Conservation (phyloP, 176 grass and related monocot species). For the Avena insularis region DNA sequence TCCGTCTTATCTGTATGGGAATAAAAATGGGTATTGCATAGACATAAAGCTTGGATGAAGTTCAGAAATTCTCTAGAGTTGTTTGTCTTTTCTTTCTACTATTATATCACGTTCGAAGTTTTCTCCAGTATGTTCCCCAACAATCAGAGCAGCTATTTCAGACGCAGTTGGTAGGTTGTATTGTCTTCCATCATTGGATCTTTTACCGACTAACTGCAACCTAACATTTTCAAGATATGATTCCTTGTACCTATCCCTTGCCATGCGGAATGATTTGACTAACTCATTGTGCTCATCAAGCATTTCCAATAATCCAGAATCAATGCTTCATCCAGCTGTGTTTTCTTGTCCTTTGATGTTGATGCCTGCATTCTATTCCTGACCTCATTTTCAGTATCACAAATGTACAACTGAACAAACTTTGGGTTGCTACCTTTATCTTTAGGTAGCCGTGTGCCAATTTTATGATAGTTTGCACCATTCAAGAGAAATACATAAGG, state of each 20-base stretch:
- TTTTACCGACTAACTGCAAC: background rate
- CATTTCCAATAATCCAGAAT: no score
- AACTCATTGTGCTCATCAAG: no score
- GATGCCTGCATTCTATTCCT: slow-evolving; percentile 10
- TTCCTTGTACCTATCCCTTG: background rate
- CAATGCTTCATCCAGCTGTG: no score
- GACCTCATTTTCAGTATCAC: slow-evolving; percentile 40
- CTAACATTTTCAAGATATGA: slow-evolving; percentile 7
- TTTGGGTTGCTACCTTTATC: background rate
- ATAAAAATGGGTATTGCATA: slow-evolving; percentile 42
- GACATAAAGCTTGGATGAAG: slow-evolving; percentile 42
- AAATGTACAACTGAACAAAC: slow-evolving; percentile 30
- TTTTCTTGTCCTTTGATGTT: no score
- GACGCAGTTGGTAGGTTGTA: slow-evolving; percentile 28
- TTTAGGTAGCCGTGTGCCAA: slow-evolving; percentile 10
- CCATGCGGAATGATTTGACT: no score
- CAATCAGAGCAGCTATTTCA: slow-evolving; percentile 21
- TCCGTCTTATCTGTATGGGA: background rate
- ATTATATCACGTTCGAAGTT: slow-evolving; percentile 21
- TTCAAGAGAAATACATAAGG: slow-evolving; percentile 34
- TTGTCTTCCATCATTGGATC: slow-evolving; percentile 4
- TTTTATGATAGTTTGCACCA: slow-evolving; percentile 31
- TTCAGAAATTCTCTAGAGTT: slow-evolving; percentile 18
- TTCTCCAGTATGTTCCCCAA: background rate
- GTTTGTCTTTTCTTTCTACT: slow-evolving; percentile 28